Conservation (phyloP, 2,329 filamentous ascomycete species). For the Juglanconis oblonga region DNA sequence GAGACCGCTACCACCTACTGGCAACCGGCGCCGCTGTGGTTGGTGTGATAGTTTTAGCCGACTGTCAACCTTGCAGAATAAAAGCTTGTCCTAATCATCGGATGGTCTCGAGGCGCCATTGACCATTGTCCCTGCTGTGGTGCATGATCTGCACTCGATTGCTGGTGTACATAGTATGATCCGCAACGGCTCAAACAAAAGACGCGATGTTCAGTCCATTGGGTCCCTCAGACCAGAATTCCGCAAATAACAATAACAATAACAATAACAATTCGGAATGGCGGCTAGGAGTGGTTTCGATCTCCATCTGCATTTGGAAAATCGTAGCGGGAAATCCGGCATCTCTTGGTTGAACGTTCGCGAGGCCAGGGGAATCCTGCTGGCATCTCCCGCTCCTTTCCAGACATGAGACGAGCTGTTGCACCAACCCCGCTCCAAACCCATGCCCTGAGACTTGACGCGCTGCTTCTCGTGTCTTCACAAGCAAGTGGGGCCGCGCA, state of each 20-base stretch:
- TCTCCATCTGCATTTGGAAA: too few relatives aligned
- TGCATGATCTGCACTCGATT: background rate
- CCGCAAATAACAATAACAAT: too few relatives aligned
- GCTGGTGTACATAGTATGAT: background rate
- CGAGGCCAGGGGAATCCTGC: background rate
- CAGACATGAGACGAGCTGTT: constrained; percentile 17
- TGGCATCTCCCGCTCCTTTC: constrained; percentile 2
- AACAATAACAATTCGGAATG: too few relatives aligned
- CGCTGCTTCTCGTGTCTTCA: background rate
- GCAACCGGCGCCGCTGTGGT: background rate
- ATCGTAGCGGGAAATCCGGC: background rate
- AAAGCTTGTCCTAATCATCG: background rate
- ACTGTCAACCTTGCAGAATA: background rate
- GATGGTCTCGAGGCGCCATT: background rate
- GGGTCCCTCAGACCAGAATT: too few relatives aligned
- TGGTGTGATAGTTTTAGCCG: background rate
- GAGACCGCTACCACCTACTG: constrained; percentile 1
- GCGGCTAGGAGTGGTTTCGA: too few relatives aligned
- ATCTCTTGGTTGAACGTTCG: background rate
- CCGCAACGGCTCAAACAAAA: background rate
- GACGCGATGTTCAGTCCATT: too few relatives aligned
- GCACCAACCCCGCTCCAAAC: constrained; percentile 12
- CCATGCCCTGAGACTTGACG: constrained; percentile 14
- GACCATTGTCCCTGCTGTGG: background rate
- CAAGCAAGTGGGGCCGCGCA: background rate